Evolutionary conservation across 768 basidiomycete species (phyloP).

Genomic region (Lactarius deliciosus): DNA sequence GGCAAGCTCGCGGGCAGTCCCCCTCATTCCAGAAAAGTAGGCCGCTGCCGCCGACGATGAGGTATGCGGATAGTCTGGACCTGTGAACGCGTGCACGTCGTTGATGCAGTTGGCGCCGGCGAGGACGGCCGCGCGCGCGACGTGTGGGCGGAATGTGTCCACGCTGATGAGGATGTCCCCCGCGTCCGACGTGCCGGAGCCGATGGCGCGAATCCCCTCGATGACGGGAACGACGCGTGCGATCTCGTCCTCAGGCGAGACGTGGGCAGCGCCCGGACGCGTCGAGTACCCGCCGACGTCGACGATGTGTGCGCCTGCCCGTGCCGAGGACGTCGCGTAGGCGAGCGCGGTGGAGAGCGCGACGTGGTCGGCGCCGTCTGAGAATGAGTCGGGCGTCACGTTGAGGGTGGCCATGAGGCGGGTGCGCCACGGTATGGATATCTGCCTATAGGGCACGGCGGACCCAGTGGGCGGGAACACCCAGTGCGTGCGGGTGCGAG

Average conservation of each 20-base stretch:
- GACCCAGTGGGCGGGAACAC: conserved; percentile 37
- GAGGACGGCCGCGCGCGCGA: conserved; percentile 68
- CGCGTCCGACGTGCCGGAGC: conserved; percentile 6
- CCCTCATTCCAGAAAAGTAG: conserved; percentile 60
- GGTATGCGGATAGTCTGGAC: conserved; percentile 46
- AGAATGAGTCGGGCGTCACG: conserved; percentile 94
- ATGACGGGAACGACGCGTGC: conserved; percentile 72
- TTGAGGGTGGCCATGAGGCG: conserved; percentile 92
- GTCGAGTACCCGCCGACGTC: conserved; percentile 97
- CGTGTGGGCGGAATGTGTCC: conserved; percentile 85
- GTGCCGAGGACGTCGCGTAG: conserved; percentile 50
- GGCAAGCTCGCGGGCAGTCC: conserved; percentile 56
- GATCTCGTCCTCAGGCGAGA: conserved; percentile 69
- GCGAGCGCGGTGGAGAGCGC: conserved; percentile 52
- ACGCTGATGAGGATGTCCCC: conserved; percentile 63
- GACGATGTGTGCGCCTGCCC: conserved; percentile 68
- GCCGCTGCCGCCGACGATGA: conserved; percentile 38
- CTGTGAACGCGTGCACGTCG: conserved; percentile 83
- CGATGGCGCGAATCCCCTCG: conserved; percentile 48
- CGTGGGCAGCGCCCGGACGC: conserved; percentile 70
- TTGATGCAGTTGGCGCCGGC: conserved; percentile 94
- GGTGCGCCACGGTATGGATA: conserved; percentile 43
- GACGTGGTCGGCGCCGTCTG: conserved; percentile 71
- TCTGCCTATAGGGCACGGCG: conserved; percentile 20
- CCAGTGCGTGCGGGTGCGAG: conserved; percentile 52